Evolutionary conservation across 108 stramenopile genomes (phyloP).

Genomic region (Nitzschia inconspicua): DNA sequence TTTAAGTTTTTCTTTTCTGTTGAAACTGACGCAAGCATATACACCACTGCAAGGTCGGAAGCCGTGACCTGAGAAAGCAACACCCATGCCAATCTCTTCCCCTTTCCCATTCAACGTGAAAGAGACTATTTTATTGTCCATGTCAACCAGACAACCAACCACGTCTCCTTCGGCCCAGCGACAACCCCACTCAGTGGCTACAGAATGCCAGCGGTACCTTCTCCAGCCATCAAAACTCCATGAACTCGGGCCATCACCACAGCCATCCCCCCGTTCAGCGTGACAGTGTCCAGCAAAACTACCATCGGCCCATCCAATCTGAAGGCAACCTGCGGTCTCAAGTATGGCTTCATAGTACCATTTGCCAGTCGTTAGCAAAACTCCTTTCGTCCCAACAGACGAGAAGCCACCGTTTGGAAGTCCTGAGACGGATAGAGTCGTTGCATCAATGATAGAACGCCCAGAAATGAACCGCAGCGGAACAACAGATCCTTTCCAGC

Average conservation of each 20-base stretch:
- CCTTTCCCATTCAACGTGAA: slow-evolving; percentile 90
- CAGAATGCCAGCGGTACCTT: slow-evolving; percentile 89
- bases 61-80: slow-evolving; percentile 76
- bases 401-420: slow-evolving; percentile 80
- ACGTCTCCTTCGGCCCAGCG: slow-evolving; percentile 90
- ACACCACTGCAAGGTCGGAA: slow-evolving; percentile 88
- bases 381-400: slow-evolving; percentile 84
- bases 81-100: slow-evolving; percentile 86
- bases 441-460: slow-evolving; percentile 57
- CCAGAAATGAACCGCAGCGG: slow-evolving; percentile 78
- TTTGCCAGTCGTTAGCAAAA: slow-evolving; percentile 74
- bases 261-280: slow-evolving; percentile 87
- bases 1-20: slow-evolving; percentile 69
- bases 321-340: slow-evolving; percentile 88
- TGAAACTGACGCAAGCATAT: slow-evolving; percentile 88
- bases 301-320: slow-evolving; percentile 93
- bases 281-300: slow-evolving; percentile 84
- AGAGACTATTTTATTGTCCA: slow-evolving; percentile 78
- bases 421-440: slow-evolving; percentile 68
- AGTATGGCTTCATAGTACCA: slow-evolving; percentile 96
- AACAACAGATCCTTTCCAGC: slow-evolving; percentile 59
- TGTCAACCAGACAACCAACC: slow-evolving; percentile 86
- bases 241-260: slow-evolving; percentile 90
- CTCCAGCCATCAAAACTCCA: slow-evolving; percentile 97
- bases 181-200: slow-evolving; percentile 89